A percentile compares a stretch with the other conserved stretches of the same genome.
Evolutionary conservation across 768 basidiomycete species (phyloP).

Genomic region (Mycena floridula): DNA sequence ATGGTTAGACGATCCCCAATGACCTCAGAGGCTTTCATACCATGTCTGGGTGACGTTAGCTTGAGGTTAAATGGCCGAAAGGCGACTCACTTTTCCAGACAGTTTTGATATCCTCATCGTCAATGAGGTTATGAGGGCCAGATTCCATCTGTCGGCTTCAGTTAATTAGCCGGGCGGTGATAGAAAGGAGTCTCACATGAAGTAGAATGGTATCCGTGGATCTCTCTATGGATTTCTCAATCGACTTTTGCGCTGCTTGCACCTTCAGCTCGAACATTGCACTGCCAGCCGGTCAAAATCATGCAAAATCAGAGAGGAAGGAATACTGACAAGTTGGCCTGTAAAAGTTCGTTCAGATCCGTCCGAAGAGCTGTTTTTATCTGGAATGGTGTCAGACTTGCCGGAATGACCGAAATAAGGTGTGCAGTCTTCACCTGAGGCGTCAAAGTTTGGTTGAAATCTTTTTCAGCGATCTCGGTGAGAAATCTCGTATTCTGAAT

Average conservation of each 20-base stretch:
- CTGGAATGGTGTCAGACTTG: too few relatives aligned
- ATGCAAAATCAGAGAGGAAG: not conserved
- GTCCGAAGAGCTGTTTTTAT: slow-evolving; percentile 3
- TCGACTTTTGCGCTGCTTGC: slow-evolving; percentile 8
- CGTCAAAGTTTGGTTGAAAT: slow-evolving; percentile 4
- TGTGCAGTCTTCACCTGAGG: slow-evolving; percentile 5
- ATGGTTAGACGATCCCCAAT: not conserved
- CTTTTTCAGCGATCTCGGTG: slow-evolving; percentile 5
- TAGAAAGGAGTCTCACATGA: slow-evolving; percentile 6
- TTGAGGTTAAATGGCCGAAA: not conserved
- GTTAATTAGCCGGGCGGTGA: too few relatives aligned
- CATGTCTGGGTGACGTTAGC: slow-evolving; percentile 9
- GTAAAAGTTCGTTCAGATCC: slow-evolving; percentile 5
- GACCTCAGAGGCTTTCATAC: slow-evolving; percentile 4
- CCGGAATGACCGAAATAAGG: too few relatives aligned
- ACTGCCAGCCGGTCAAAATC: slow-evolving; percentile 1
- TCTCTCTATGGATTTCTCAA: slow-evolving; percentile 10
- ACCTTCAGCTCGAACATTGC: slow-evolving; percentile 13
- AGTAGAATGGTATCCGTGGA: slow-evolving; percentile 10
- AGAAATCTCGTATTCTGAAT: slow-evolving; percentile 2
- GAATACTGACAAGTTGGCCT: slow-evolving; percentile 6
- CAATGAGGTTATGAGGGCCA: slow-evolving; percentile 18
- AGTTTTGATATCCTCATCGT: slow-evolving; percentile 13
- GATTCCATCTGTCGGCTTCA: slow-evolving; percentile 18
- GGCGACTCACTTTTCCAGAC: slow-evolving; percentile 16